Base-by-base conservation (phyloP, 305 asterid genomes). In the Fraxinus greggii region DNA sequence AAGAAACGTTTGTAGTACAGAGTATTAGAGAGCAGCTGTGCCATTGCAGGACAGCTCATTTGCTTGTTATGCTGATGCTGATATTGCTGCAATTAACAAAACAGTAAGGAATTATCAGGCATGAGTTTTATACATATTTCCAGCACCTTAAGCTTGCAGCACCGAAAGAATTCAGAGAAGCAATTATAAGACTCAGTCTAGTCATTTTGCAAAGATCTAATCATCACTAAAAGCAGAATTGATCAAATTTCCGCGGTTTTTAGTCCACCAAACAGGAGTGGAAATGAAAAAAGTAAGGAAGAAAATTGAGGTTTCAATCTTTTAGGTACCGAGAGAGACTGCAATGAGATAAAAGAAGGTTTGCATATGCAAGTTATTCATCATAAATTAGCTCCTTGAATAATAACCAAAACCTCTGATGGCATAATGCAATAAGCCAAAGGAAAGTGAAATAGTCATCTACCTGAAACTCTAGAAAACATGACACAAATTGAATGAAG, bases 1-100 rank as follows among this genome's bases (percentile, higher is more conserved):
- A 94, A 94, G 91, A 95, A 95, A 72, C 98, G 95, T 83, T 94
- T 95, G 93, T 89, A 94, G 88, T 95, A 94, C 48, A 94, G 90
- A 35, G 98, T 94, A 76, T 93, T 94, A 19, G 99, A 94, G 54
- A 94, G 95, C 67, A 94, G 84, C 86, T 95, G 99, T 48, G 97
- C 99, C 97, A 95, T 94, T 65, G 97, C 99, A 86, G 97, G 99
- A 56, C 90, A 89, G 83, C 89, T 89, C 92, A 89, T 87, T 80
- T 89, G 90, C 85, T 89, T 89, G 86, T 89, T 92, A 82, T 93
- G 99, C 75, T 95, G 99, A 76, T 95, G 99, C 89, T 95, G 97
- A 84, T 95, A 95, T 70, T 70, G 75, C 75, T 70, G 75, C 42
- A 31, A 31, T 31, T 29, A 21, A 70, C 40, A 4, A 70, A 70